These are phyloP conservation scores for Saccharomyces hybrid DNA, from an alignment of 1,139 yeast species.

Conservation along the genomic window DNA sequence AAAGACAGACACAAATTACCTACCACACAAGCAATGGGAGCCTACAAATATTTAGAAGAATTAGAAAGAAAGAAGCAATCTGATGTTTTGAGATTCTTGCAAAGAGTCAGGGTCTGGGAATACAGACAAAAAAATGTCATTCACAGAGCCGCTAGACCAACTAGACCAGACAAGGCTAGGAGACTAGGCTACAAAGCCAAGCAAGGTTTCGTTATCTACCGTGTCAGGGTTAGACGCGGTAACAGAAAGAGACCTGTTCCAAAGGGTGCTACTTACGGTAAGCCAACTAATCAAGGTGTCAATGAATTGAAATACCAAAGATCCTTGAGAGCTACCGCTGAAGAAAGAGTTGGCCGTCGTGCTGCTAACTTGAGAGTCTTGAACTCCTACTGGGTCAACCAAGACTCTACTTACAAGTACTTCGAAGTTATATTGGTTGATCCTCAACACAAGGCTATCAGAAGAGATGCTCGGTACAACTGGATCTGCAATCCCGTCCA, in stretches of 20 bases:
- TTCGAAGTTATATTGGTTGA: slow-evolving; percentile 95
- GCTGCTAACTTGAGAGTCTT: slow-evolving; percentile 98
- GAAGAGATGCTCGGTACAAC: slow-evolving; percentile 98
- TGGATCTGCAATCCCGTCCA: slow-evolving; percentile 99
- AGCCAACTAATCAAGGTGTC: slow-evolving; percentile 99
- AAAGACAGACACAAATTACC: not conserved
- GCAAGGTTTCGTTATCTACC: slow-evolving; percentile 98
- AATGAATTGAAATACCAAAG: slow-evolving; percentile 99
- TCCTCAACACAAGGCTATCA: slow-evolving; percentile 97
- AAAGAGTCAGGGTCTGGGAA: slow-evolving; percentile 99
- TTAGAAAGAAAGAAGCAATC: slow-evolving; percentile 99
- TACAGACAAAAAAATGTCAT: slow-evolving; percentile 98
- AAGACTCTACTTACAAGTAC: slow-evolving; percentile 99
- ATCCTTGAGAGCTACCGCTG: slow-evolving; percentile 96
- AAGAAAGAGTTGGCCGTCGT: slow-evolving; percentile 99
- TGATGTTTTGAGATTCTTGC: slow-evolving; percentile 97
- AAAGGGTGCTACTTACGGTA: slow-evolving; percentile 99
- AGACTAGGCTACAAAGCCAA: slow-evolving; percentile 99
- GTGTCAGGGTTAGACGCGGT: slow-evolving; percentile 99
- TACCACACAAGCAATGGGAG: slow-evolving; percentile 63
- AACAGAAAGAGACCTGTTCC: slow-evolving; percentile 99
- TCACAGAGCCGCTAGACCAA: slow-evolving; percentile 98
- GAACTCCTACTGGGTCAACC: slow-evolving; percentile 99
- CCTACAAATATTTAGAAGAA: slow-evolving; percentile 99
- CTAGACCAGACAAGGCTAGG: slow-evolving; percentile 99